Evolutionary conservation across 2,329 filamentous ascomycete genomes (phyloP).

Genomic region (Oidium heveae): DNA sequence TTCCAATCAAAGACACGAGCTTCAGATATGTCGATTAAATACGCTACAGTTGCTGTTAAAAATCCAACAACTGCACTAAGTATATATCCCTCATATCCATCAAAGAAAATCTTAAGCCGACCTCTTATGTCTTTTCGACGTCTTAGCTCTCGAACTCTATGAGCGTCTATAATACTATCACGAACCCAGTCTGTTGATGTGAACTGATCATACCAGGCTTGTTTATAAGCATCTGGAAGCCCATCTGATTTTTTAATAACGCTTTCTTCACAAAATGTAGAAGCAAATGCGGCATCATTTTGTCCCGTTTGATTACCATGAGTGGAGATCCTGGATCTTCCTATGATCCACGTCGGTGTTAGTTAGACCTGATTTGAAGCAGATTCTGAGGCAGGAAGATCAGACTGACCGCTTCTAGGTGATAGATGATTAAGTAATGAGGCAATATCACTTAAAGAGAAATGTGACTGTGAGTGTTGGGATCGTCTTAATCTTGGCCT

Average conservation of each 20-base stretch:
- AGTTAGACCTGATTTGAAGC: no score
- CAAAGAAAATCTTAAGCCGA: constrained; percentile 49
- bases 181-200: constrained; percentile 97
- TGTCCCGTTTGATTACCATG: no score
- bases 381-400: no score
- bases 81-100: constrained; percentile 84
- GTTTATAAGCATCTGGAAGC: constrained; percentile 27
- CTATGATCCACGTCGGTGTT: no score
- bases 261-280: no score
- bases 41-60: constrained; percentile 63
- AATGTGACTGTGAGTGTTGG: no score
- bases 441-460: no score
- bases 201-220: constrained; percentile 97
- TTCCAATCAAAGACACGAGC: constrained; percentile 73
- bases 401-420: no score
- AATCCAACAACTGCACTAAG: constrained; percentile 75
- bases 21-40: constrained; percentile 72
- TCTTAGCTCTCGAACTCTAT: constrained; percentile 62
- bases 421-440: no score
- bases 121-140: constrained; percentile 65
- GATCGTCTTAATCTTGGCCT: no score
- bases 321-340: no score
- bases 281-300: no score
- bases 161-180: constrained; percentile 84
- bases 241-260: background rate